Conservation (phyloP, 164 flowering plant species). For the Stephania japonica region DNA sequence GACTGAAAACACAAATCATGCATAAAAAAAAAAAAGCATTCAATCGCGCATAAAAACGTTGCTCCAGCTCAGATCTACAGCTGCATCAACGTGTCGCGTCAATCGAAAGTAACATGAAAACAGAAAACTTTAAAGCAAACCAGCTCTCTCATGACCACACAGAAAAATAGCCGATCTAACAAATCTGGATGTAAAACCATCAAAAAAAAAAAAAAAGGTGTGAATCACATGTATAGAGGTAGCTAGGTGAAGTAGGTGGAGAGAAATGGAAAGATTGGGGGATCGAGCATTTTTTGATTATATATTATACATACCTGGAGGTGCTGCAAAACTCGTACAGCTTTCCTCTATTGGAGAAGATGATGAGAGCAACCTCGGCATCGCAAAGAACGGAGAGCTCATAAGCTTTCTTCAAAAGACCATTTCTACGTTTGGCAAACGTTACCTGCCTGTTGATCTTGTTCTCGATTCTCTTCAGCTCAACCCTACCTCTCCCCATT, state of each 20-base stretch:
- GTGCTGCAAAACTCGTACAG: constrained; percentile 85
- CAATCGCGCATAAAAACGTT: no score
- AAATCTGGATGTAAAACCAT: constrained; percentile 14
- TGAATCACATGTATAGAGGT: not conserved
- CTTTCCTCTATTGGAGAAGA: constrained; percentile 92
- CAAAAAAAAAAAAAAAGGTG: not conserved
- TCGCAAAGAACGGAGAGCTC: constrained; percentile 87
- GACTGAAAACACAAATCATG: not conserved
- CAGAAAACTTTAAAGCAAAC: constrained; percentile 21
- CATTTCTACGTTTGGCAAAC: constrained; percentile 82
- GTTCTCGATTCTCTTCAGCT: constrained; percentile 91
- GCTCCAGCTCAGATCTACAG: constrained; percentile 48
- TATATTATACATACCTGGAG: constrained; percentile 79
- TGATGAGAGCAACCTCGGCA: constrained; percentile 84
- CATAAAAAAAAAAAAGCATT: not conserved
- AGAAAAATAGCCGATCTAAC: not conserved
- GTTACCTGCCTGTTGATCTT: constrained; percentile 91
- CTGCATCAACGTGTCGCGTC: constrained; percentile 21
- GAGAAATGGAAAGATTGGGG: not conserved
- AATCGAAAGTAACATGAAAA: constrained; percentile 44
- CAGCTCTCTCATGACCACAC: not conserved
- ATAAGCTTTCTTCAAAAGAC: constrained; percentile 85
- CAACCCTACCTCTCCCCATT: constrained; percentile 93
- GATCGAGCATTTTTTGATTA: no score
- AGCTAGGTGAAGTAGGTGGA: not conserved